Percentiles rank a stretch among this genome's conserved stretches.
These are phyloP conservation scores for Coemansia sp. DNA, from an alignment of 192 early-diverging fungal species.

Conservation along the genomic window DNA sequence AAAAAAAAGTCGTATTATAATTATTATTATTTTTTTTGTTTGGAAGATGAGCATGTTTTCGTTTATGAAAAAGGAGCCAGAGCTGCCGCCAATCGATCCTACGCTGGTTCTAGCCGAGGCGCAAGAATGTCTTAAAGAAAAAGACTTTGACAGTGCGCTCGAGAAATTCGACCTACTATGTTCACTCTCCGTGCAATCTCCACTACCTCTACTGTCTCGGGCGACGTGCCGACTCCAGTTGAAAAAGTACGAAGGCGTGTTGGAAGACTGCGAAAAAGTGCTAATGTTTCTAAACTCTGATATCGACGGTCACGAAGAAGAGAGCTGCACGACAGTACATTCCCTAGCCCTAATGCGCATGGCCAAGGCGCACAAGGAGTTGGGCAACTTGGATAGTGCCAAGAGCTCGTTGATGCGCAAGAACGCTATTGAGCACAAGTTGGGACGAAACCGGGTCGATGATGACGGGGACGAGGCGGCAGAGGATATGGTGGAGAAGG, in stretches of 20 bases:
- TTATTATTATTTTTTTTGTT: background rate
- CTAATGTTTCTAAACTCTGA: slow-evolving; percentile 53
- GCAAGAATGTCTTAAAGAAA: slow-evolving; percentile 45
- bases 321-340: slow-evolving; percentile 53
- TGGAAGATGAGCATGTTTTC: slow-evolving; percentile 21
- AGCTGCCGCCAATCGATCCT: slow-evolving; percentile 42
- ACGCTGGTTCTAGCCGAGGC: slow-evolving; percentile 45
- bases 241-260: slow-evolving; percentile 41
- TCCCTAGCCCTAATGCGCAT: slow-evolving; percentile 54
- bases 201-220: slow-evolving; percentile 46
- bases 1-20: background rate
- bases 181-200: slow-evolving; percentile 49
- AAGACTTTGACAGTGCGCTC: slow-evolving; percentile 47
- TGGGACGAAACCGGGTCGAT: slow-evolving; percentile 27
- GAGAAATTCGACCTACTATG: slow-evolving; percentile 54
- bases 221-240: slow-evolving; percentile 53
- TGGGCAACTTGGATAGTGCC: slow-evolving; percentile 44
- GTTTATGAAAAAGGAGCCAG: slow-evolving; percentile 40
- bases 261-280: slow-evolving; percentile 53
- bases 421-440: slow-evolving; percentile 54
- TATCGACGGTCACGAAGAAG: slow-evolving; percentile 37
- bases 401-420: slow-evolving; percentile 53
- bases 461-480: slow-evolving; percentile 3
- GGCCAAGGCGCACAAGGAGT: slow-evolving; percentile 56
- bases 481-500: slow-evolving; percentile 10